Evolutionary conservation across 1,284 basidiomycete species (phyloP), one percentile per base, ranked within the genome.

Genomic region (Cutaneotrichosporon spelunceum): DNA sequence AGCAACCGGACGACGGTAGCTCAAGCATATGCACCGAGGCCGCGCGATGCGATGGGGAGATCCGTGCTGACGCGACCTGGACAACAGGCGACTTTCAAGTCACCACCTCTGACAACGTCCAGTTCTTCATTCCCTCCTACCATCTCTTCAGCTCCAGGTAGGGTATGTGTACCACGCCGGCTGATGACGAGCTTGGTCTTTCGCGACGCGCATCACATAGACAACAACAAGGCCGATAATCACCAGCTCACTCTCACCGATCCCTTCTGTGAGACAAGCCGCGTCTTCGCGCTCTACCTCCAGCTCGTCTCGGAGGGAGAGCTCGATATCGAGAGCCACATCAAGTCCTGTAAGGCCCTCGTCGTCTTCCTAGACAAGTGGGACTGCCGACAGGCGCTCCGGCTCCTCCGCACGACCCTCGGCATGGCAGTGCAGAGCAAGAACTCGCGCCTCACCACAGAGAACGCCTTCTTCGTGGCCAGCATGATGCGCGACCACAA

Each of bases 61-160:
- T 50, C 10, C 26, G 24, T 10, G 62, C 60, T 45, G 62, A 63
- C 62, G 3, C 36, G 5, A 45, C n/a, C 3, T 63, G 62, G 62
- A 57, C 52, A 6, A 48, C 29, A 14, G 63, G 61, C 24, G 63
- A 64, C 42, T 60, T 64, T 29, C 53, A 56, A 56, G 44, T 66
- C 36, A 36, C 60, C 33, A 53, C 58, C 26, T 26, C 49, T 1
- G 66, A 67, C 44, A 9, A 56, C 4, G 59, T 62, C 29, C 50
- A 53, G 1, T 66, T 64, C 60, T 19, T 52, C 7, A 49, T 64
- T 2, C 62, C 61, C 10, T 56, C 45, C 23, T 61, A 54, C 33
- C 61, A 57, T 24, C 59, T 67, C 8, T 62, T 64, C 21, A 44
- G 44, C 16, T 42, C 52, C 13, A 58, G 56, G 62, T 64, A 47